A percentile compares a stretch with the other conserved stretches of the same genome.
phyloP scores from a whole-genome alignment of 495 filamentous ascomycete species.

The Penicillium psychrofluorescens region DNA sequence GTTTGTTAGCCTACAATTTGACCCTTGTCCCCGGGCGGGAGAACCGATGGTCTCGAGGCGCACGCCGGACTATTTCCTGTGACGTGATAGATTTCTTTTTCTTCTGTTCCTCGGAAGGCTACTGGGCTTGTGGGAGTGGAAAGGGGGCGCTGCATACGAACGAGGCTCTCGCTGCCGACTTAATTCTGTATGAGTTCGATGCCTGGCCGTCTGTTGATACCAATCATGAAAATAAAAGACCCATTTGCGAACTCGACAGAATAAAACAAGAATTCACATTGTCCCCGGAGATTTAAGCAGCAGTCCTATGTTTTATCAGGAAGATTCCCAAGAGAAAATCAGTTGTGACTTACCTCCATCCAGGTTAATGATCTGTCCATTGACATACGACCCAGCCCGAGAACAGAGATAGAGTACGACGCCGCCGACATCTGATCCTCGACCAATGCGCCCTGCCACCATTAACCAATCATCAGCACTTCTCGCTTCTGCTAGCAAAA shows the following conservation, averaged over 20 bases:
- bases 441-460: conserved; percentile 24
- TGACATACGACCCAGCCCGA: conserved; percentile 45
- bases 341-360: conserved; percentile 41
- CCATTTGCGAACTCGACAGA: conserved; percentile 12
- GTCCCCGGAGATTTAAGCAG: background rate
- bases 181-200: conserved; percentile 35
- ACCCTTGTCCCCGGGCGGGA: conserved; percentile 92
- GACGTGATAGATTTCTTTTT: conserved; percentile 35
- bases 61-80: conserved; percentile 98
- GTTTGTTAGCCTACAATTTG: conserved; percentile 83
- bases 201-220: conserved; percentile 41
- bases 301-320: background rate
- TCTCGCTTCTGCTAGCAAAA: background rate
- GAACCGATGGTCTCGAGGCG: conserved; percentile 98
- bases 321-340: background rate
- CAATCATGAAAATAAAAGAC: conserved; percentile 44
- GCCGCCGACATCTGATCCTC: conserved; percentile 48
- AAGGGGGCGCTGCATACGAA: conserved; percentile 24
- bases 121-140: conserved; percentile 17
- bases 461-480: conserved; percentile 5
- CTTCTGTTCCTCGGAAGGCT: conserved; percentile 19
- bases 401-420: conserved; percentile 49
- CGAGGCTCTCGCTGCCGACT: conserved; percentile 20
- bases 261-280: background rate
- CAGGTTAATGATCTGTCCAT: conserved; percentile 40